Percentiles rank a stretch among this genome's conserved stretches.
phyloP scores from a whole-genome alignment of 306 rosid genomes.

The Erythrophleum fordii region DNA sequence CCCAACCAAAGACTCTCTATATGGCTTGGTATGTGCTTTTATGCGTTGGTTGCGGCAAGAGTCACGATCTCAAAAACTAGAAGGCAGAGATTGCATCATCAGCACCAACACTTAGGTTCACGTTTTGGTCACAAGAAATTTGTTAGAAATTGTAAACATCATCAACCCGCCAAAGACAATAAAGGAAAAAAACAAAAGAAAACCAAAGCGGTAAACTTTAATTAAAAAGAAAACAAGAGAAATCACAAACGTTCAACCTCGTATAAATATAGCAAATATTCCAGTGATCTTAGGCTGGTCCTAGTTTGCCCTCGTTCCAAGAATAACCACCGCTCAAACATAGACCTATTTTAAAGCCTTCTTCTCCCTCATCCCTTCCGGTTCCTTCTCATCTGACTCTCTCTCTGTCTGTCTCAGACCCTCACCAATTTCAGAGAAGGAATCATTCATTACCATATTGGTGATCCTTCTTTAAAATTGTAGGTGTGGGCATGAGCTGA shows the following conservation, averaged over 20 bases:
- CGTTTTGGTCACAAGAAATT: not conserved
- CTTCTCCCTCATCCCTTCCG: slow-evolving; percentile 22
- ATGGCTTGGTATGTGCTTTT: too few relatives aligned
- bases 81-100: slow-evolving; percentile 42
- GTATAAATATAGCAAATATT: slow-evolving; percentile 65
- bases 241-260: not conserved
- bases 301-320: slow-evolving; percentile 40
- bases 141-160: not conserved
- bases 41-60: slow-evolving; percentile 52
- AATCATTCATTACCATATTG: not conserved
- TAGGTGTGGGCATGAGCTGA: slow-evolving; percentile 25
- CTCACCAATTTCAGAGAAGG: slow-evolving; percentile 45
- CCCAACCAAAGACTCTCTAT: not conserved
- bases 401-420: slow-evolving; percentile 23
- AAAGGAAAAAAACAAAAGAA: not conserved
- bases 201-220: not conserved
- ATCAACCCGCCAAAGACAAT: not conserved
- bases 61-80: slow-evolving; percentile 33
- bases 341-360: slow-evolving; percentile 46
- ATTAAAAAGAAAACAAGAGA: not conserved
- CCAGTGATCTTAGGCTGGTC: slow-evolving; percentile 48
- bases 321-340: slow-evolving; percentile 71
- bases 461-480: slow-evolving; percentile 30
- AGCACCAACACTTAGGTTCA: not conserved
- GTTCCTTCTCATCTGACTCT: not conserved